These are phyloP conservation scores for Picea abies DNA, from an alignment of 83 land plant species.

Conservation along the genomic window DNA sequence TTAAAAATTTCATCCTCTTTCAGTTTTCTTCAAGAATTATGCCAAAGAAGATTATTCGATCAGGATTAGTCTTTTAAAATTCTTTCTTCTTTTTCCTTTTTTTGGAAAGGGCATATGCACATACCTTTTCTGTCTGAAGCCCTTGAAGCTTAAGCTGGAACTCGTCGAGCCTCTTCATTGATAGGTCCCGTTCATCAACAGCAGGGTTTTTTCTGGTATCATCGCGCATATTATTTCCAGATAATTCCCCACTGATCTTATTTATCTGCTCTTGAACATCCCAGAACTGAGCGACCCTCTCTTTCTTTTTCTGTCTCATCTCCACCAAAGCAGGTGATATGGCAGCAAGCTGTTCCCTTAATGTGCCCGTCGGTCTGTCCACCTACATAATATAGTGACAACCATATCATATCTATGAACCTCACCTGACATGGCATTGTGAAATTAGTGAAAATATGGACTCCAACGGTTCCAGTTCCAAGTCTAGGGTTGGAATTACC, in stretches of 20 bases:
- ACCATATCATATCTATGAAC: no score
- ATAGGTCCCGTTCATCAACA: constrained; percentile 61
- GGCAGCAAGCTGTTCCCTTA: constrained; percentile 66
- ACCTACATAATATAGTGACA: constrained; percentile 1
- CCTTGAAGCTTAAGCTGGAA: constrained; percentile 59
- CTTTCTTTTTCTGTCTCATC: constrained; percentile 59
- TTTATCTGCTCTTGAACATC: constrained; percentile 63
- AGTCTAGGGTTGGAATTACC: no score
- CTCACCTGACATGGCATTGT: no score
- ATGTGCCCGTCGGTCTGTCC: constrained; percentile 52
- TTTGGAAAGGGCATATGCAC: not conserved
- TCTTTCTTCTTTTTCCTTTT: not conserved
- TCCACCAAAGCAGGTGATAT: constrained; percentile 64
- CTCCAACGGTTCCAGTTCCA: no score
- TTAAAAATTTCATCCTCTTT: no score
- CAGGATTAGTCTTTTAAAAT: no score
- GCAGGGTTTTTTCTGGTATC: not conserved
- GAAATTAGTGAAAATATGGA: no score
- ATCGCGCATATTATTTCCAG: constrained; percentile 26
- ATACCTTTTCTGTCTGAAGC: constrained; percentile 70
- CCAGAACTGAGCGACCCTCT: constrained; percentile 49
- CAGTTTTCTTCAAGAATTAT: no score
- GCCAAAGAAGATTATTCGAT: no score
- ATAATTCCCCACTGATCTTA: constrained; percentile 64
- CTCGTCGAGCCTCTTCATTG: constrained; percentile 69